phyloP scores from a whole-genome alignment of 208 protist genomes.

The Trypanosoma theileri region DNA sequence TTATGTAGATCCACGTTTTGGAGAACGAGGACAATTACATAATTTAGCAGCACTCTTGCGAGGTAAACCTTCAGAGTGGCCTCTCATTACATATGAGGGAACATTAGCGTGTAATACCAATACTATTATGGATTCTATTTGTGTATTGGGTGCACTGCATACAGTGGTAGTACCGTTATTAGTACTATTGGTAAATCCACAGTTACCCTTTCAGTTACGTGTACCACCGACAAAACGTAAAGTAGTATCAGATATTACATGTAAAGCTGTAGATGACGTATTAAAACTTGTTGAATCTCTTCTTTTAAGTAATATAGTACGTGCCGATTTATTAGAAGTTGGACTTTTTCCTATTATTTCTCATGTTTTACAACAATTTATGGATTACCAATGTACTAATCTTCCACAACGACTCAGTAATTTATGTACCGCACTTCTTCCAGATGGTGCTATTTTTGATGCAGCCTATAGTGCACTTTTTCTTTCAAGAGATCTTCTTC shows the following conservation, averaged over 20 bases:
- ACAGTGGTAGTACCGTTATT: constrained; percentile 74
- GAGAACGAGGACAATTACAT: constrained; percentile 68
- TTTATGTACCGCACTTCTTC: constrained; percentile 46
- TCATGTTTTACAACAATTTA: constrained; percentile 51
- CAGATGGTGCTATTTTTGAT: constrained; percentile 48
- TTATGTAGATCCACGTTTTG: constrained; percentile 78
- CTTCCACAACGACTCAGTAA: constrained; percentile 53
- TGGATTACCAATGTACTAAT: constrained; percentile 12
- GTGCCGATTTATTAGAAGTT: constrained; percentile 55
- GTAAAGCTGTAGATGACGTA: constrained; percentile 44
- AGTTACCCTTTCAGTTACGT: constrained; percentile 58
- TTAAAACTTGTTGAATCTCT: constrained; percentile 64
- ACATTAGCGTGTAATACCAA: constrained; percentile 65
- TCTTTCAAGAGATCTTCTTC: constrained; percentile 72
- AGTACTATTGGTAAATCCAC: constrained; percentile 59
- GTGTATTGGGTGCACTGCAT: constrained; percentile 63
- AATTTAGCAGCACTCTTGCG: constrained; percentile 74
- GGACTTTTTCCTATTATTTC: constrained; percentile 71
- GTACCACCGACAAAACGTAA: constrained; percentile 8
- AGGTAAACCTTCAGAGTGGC: constrained; percentile 43
- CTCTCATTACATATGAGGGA: constrained; percentile 69
- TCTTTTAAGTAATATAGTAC: constrained; percentile 53
- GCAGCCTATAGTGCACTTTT: constrained; percentile 71
- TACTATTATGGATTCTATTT: constrained; percentile 72
- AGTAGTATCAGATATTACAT: constrained; percentile 20